Base-by-base conservation (phyloP, 164 flowering plant species). In the Nymphaea thermarum region DNA sequence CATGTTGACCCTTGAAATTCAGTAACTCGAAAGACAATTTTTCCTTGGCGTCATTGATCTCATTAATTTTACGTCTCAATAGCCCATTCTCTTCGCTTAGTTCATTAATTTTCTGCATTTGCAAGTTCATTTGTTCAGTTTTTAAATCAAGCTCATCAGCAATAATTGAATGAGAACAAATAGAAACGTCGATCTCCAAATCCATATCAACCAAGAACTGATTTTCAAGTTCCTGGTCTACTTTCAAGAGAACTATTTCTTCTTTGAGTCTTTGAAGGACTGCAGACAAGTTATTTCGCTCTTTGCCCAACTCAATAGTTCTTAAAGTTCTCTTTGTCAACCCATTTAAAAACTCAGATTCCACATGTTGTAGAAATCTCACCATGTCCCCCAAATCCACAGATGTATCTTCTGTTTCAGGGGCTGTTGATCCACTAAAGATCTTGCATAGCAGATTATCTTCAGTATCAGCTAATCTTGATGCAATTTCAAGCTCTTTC, bases 61-160 rank as follows among this genome's bases (percentile, higher is more conserved):
- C 80, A 60, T 10, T 70, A 65, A 86, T 75, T 71, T 83, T 80
- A 64, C 12, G 66, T 80, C 73, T 81, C 74, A 92, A 71, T 68
- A 69, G 72, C 71, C 47, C 53, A 71, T 84, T 88, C 69, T 85
- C 87, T 42, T 75, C 79, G 71, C 72, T 73, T 77, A 86, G 70
- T 14, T 60, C 63, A 69, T 75, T 73, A 17, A 75, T 55, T 44
- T 47, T 70, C 6, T 63, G 59, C 61, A 59, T 71, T 73, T 75
- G 75, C 11, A 44, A 60, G 63, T 81, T 76, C 44, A 82, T 61
- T 25, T 82, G 85, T 62, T 71, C 73, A 67, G 53, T 72, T 71
- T 78, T 86, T 7, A 44, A 66, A 44, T 68, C 59, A 62, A 86
- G 67, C 17, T 82, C 81, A 59, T 82, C 81, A 43, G 7, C 53